Percentiles rank a stretch among this genome's conserved stretches.
Conservation (phyloP, 352 stramenopile species). For the Globisporangium camurandrum region DNA sequence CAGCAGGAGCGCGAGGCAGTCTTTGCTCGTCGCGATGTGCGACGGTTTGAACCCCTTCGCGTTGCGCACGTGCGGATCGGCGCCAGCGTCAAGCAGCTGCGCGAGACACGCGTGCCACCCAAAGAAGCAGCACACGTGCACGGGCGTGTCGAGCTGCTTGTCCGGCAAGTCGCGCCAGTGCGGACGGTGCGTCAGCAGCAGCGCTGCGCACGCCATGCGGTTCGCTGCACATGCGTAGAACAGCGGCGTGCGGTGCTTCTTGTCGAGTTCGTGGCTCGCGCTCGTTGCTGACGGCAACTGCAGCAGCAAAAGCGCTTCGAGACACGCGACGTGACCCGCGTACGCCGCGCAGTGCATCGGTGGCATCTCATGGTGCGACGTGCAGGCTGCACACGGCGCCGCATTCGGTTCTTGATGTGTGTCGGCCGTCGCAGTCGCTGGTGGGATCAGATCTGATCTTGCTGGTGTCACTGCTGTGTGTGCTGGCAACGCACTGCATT, state of each 20-base stretch:
- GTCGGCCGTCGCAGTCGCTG: conserved; percentile 1
- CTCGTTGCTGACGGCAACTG: not conserved
- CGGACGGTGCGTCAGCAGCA: conserved; percentile 25
- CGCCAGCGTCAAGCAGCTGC: conserved; percentile 35
- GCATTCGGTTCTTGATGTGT: not conserved
- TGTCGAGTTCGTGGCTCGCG: conserved; percentile 23
- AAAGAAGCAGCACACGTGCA: conserved; percentile 72
- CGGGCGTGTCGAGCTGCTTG: conserved; percentile 51
- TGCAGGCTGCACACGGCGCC: conserved; percentile 25
- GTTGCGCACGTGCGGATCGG: conserved; percentile 54
- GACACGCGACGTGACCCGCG: conserved; percentile 32
- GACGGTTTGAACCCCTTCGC: conserved; percentile 64
- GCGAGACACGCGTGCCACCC: conserved; percentile 44
- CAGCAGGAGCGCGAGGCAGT: conserved; percentile 45
- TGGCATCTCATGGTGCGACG: conserved; percentile 41
- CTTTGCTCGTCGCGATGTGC: conserved; percentile 45
- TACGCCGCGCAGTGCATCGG: conserved; percentile 50
- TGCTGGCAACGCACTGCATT: not conserved
- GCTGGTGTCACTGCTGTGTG: not conserved
- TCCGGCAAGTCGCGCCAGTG: conserved; percentile 48
- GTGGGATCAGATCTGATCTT: not conserved
- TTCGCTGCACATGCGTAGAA: conserved; percentile 62
- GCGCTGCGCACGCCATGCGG: conserved; percentile 30
- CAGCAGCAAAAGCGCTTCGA: conserved; percentile 19
- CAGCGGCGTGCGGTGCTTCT: conserved; percentile 55